Base-by-base conservation (phyloP, 164 flowering plant genomes). In the Vitis rupestris region DNA sequence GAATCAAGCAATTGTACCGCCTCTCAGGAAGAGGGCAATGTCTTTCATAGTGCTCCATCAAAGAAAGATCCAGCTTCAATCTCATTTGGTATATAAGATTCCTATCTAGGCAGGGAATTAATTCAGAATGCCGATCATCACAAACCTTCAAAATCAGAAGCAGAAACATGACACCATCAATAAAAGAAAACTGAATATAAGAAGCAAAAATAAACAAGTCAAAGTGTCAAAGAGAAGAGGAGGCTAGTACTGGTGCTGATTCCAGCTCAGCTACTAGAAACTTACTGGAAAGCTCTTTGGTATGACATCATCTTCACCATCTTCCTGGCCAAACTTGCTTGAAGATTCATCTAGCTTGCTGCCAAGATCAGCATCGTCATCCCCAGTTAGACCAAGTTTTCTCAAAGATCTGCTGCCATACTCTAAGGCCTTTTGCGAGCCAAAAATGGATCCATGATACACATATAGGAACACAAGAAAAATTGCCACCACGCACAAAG, bases 311-410 rank as follows among this genome's bases (percentile, higher is more conserved):
- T 84, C 86, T 1, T 85, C 96, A 19, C 76, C 91, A 44, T 86
- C 88, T 49, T 85, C 94, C 65, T 63, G 84, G 16, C 75, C 85
- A 75, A 79, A 80, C 53, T 66, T 85, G 56, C 65, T 29, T 12
- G 83, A 65, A 66, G 87, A 74, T 48, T 83, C 90, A 58, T 86
- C 87, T 70, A 78, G 86, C 69, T 81, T 85, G 57, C 74, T 77
- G 27, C 27, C 27, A 23, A 23, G 27, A 77, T 89, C 96, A 51
- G 87, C 19, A 55, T 92, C 93, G 31, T 90, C 98, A 79, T 92
- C 93, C 59, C 90, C 92, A 67, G 91, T 86, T 83, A 86, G 80
- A 77, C 94, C 97, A 14, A 93, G 81, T 74, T 76, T 92, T 74
- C 85, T 88, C 75, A 90, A 77, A 9, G 88, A 81, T 68, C 72